Percentiles rank a stretch among this genome's conserved stretches.
These are phyloP conservation scores for Calonectria ilicicola DNA, from an alignment of 2,329 filamentous ascomycete species.

Conservation along the genomic window DNA sequence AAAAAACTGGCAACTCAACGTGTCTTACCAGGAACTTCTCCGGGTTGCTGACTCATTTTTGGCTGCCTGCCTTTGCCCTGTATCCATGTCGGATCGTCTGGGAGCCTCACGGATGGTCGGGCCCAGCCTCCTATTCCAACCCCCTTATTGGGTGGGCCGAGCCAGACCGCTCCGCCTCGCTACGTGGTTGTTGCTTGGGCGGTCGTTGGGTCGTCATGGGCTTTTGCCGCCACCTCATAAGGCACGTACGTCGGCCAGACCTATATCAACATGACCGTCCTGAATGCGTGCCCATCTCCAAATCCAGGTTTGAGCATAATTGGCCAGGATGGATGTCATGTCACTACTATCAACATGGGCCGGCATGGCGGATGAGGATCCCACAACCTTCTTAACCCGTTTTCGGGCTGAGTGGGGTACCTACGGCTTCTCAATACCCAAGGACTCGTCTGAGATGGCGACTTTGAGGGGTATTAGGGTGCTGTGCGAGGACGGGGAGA, in stretches of 20 bases:
- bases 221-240: not conserved
- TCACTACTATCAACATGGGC: not conserved
- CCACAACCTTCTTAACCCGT: not conserved
- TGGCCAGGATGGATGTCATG: not conserved
- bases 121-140: not conserved
- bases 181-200: not conserved
- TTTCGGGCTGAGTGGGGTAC: not conserved
- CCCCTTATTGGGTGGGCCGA: not conserved
- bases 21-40: not conserved
- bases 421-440: not conserved
- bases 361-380: not conserved
- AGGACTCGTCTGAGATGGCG: not conserved
- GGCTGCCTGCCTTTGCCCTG: not conserved
- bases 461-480: not conserved
- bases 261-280: not conserved
- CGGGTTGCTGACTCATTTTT: not conserved
- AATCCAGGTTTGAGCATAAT: not conserved
- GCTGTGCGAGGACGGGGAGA: constrained; percentile 1
- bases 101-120: not conserved
- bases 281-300: not conserved
- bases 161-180: not conserved
- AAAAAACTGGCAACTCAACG: not conserved
- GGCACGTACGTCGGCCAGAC: not conserved
- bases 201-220: constrained; percentile 3
- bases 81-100: too few relatives aligned